Base-by-base conservation (phyloP, 192 early-diverging fungal genomes). In the Umbelopsis sp. region DNA sequence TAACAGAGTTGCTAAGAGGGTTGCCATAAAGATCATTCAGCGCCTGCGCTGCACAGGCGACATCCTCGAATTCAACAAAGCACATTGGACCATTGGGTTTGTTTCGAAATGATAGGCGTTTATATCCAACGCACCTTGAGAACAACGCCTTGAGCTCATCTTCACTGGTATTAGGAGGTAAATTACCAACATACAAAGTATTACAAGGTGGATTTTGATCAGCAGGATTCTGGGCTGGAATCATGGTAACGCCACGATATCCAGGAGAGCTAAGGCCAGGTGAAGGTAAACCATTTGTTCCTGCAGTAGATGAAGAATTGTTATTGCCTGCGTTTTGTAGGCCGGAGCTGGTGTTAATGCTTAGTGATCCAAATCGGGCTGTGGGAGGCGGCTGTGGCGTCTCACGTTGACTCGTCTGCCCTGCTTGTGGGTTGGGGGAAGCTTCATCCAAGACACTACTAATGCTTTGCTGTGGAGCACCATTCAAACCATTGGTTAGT, bases 201-300 rank as follows among this genome's bases (percentile, higher is more conserved):
- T 99, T 99, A 84, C 97, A 99, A 11, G 97, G 97, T 69, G 96
- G 97, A 75, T 99, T 99, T 78, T 97, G 96, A 84, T 99, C 97
- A 43, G 86, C 87, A 16, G 85, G 85, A 71, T 88, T 94, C 74
- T 76, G 83, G 68, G 86, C 81, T 45, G 83, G 81, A 4, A 56
- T 32, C 43, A 71, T 51, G 82, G 11, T 95, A 95, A 79, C 96
- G 95, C 85, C 95, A 95, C 81, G 79, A 71, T 82, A 84, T 76
- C 83, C 75, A 75, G 67, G 67, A 3, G 67, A 69, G 14, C 17
- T 16, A 31, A 69, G 16, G 10, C 67, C 67, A 26, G 67, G 67
- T 31, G 67, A 69, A 50, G 67, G 44, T 21, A 69, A 51, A 1
- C 67, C 59, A 16, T 76, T 71, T 62, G 80, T 65, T 24, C 79